Evolutionary conservation across 371 early-diverging fungal genomes (phyloP).

Genomic region (Umbelopsis sp.): DNA sequence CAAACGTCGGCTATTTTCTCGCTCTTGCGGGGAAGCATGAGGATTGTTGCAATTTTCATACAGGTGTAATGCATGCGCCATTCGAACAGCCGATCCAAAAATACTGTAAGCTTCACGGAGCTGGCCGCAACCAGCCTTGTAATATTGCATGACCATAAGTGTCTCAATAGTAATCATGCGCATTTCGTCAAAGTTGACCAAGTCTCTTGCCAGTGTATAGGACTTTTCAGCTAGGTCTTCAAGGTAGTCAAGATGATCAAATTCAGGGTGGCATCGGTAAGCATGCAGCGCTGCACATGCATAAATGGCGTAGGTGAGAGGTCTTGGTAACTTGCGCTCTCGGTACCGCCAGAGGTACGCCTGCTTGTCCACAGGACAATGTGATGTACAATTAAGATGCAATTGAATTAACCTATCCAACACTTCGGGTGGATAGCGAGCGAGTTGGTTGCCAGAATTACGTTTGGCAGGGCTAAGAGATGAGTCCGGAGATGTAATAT

Average conservation of each 20-base stretch:
- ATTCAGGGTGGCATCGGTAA: conserved; percentile 15
- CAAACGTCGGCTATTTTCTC: conserved; percentile 8
- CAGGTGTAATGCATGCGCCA: conserved; percentile 14
- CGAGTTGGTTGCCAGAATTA: not conserved
- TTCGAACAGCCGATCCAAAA: conserved; percentile 18
- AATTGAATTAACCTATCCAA: conserved; percentile 16
- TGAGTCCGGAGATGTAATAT: conserved; percentile 9
- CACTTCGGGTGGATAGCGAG: conserved; percentile 6
- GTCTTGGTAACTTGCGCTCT: not conserved
- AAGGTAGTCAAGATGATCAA: not conserved
- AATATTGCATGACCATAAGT: conserved; percentile 19
- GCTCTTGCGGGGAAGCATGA: not conserved
- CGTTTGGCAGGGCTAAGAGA: not conserved
- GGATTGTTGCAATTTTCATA: not conserved
- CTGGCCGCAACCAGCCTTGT: conserved; percentile 8
- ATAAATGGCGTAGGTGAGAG: conserved; percentile 14
- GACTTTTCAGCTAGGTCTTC: conserved; percentile 15
- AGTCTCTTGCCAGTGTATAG: conserved; percentile 16
- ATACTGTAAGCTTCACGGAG: conserved; percentile 17
- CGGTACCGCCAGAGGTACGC: not conserved
- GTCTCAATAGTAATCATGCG: conserved; percentile 17
- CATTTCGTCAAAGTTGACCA: conserved; percentile 17
- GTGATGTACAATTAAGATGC: conserved; percentile 17
- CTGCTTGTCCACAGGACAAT: conserved; percentile 18
- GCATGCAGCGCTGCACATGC: conserved; percentile 19